Percentiles rank a stretch among this genome's conserved stretches.
These are phyloP conservation scores for Aspergillus sp. DNA, from an alignment of 2,329 filamentous ascomycete genomes.

Conservation along the genomic window DNA sequence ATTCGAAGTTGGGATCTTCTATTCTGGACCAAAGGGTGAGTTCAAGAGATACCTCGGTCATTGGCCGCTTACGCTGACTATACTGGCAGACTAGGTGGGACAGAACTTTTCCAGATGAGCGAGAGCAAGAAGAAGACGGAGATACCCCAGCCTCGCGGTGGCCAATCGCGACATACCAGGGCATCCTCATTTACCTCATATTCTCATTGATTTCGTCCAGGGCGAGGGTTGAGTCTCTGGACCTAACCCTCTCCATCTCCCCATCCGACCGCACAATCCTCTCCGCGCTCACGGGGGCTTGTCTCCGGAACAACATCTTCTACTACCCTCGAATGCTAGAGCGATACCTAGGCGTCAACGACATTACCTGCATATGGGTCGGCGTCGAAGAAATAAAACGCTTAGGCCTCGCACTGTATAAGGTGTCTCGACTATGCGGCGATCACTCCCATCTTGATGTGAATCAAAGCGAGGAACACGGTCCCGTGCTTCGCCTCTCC, in stretches of 20 bases:
- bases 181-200: constrained; percentile 34
- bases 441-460: background rate
- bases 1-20: constrained; percentile 21
- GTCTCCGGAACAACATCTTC: constrained; percentile 27
- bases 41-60: too few species aligned
- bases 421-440: constrained; percentile 19
- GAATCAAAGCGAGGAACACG: background rate
- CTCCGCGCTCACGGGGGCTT: constrained; percentile 24
- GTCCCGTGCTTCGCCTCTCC: constrained; percentile 16
- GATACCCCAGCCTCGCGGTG: constrained; percentile 18
- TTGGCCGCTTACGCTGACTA: too few species aligned
- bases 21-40: constrained; percentile 28
- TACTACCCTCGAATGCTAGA: constrained; percentile 30
- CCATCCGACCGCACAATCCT: constrained; percentile 23
- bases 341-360: constrained; percentile 21
- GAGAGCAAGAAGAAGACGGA: background rate
- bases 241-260: constrained; percentile 12
- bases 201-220: constrained; percentile 24
- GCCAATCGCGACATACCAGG: constrained; percentile 35
- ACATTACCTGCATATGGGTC: constrained; percentile 26
- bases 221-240: background rate
- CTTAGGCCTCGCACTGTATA: constrained; percentile 30
- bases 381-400: constrained; percentile 33
- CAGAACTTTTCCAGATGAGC: background rate
- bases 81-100: background rate